phyloP scores from a whole-genome alignment of 1,139 yeast species.

The Sugiyamaella paludigena region DNA sequence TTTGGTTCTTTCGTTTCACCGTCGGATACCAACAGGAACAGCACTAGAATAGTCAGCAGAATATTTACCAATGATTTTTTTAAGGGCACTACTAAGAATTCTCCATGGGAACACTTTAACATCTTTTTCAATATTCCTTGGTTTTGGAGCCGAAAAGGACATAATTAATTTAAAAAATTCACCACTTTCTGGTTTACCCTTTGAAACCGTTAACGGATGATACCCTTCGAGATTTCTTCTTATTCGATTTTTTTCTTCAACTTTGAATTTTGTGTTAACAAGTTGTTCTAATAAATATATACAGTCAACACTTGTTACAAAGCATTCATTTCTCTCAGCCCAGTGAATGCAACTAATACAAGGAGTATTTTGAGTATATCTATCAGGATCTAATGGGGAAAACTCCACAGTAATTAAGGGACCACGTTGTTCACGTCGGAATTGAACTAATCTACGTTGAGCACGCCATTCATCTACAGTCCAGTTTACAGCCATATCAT shows the following conservation, averaged over 20 bases:
- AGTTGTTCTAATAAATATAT: slow-evolving; percentile 57
- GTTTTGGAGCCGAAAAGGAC: slow-evolving; percentile 65
- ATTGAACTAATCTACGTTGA: slow-evolving; percentile 38
- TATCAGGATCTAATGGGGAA: slow-evolving; percentile 33
- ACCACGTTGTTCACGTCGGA: slow-evolving; percentile 39
- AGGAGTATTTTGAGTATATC: slow-evolving; percentile 34
- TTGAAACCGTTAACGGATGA: slow-evolving; percentile 60
- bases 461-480: slow-evolving; percentile 35
- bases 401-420: slow-evolving; percentile 37
- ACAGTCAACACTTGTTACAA: slow-evolving; percentile 66
- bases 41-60: slow-evolving; percentile 34
- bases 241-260: slow-evolving; percentile 69
- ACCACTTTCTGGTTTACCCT: slow-evolving; percentile 44
- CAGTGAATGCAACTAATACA: slow-evolving; percentile 61
- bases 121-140: slow-evolving; percentile 70
- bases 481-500: slow-evolving; percentile 37
- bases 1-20: neutral
- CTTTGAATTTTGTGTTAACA: slow-evolving; percentile 56
- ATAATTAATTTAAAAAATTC: slow-evolving; percentile 58
- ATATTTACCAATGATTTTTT: slow-evolving; percentile 63
- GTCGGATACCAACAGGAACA: slow-evolving; percentile 9
- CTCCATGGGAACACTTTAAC: slow-evolving; percentile 67
- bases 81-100: slow-evolving; percentile 52
- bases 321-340: slow-evolving; percentile 51
- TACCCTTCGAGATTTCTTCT: slow-evolving; percentile 65